These are phyloP conservation scores for Periconia sp. DNA, from an alignment of 2,329 filamentous ascomycete genomes.

Conservation along the genomic window DNA sequence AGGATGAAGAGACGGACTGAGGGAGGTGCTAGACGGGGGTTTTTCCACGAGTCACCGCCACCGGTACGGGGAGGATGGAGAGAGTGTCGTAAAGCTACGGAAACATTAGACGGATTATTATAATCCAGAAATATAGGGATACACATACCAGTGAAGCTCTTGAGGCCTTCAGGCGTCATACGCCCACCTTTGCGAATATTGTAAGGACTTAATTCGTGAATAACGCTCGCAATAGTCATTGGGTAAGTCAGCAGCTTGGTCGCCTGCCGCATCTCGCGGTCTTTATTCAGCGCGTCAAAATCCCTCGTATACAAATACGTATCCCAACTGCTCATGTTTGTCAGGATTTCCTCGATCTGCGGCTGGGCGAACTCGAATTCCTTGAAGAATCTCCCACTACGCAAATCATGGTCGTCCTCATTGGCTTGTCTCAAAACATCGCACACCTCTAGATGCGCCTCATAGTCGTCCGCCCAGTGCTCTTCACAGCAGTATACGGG, in stretches of 20 bases:
- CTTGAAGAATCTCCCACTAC: conserved; percentile 87
- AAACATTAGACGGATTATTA: conserved; percentile 16
- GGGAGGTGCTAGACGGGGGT: conserved; percentile 81
- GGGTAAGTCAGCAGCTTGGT: conserved; percentile 94
- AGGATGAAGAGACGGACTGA: conserved; percentile 92
- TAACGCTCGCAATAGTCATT: conserved; percentile 84
- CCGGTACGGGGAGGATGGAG: conserved; percentile 86
- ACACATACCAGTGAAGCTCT: conserved; percentile 87
- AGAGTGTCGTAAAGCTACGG: conserved; percentile 85
- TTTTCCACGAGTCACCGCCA: conserved; percentile 74
- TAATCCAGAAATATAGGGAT: not conserved
- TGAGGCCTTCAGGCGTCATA: conserved; percentile 85
- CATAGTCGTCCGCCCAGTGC: conserved; percentile 96
- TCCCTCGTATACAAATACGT: conserved; percentile 93
- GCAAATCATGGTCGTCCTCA: conserved; percentile 94
- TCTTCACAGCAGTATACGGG: conserved; percentile 93
- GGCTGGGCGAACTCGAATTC: conserved; percentile 91
- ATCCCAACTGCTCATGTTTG: conserved; percentile 99
- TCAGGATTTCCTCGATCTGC: conserved; percentile 88
- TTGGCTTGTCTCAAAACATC: conserved; percentile 92
- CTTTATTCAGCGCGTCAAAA: conserved; percentile 88
- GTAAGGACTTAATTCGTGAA: conserved; percentile 96
- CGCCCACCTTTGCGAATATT: conserved; percentile 75
- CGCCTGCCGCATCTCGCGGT: conserved; percentile 88
- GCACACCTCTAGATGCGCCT: conserved; percentile 89